Evolutionary conservation across 2,329 filamentous ascomycete species (phyloP).

Genomic region (Xylaria sp.): DNA sequence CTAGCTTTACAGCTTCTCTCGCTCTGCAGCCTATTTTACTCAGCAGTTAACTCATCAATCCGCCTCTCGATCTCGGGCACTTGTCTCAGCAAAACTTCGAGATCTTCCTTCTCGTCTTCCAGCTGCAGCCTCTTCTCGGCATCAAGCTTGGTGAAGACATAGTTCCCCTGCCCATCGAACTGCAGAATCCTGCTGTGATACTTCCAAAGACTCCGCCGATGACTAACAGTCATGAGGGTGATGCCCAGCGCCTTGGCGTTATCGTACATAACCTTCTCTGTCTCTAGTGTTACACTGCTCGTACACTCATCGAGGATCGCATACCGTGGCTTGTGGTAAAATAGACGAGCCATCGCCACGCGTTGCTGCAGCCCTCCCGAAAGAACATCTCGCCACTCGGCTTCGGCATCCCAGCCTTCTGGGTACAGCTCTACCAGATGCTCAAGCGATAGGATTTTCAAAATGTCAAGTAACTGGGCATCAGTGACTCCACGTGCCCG

Average conservation of each 20-base stretch:
- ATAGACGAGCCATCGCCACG: conserved; percentile 93
- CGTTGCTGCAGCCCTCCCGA: conserved; percentile 94
- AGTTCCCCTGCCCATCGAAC: conserved; percentile 94
- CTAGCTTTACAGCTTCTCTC: background rate
- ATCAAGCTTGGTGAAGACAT: conserved; percentile 89
- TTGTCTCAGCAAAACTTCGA: conserved; percentile 84
- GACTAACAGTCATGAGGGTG: conserved; percentile 96
- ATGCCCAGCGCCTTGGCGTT: conserved; percentile 91
- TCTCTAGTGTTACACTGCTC: conserved; percentile 91
- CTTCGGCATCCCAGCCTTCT: conserved; percentile 88
- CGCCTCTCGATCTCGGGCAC: conserved; percentile 89
- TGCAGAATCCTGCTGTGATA: conserved; percentile 95
- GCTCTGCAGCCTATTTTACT: conserved; percentile 10
- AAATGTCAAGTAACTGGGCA: conserved; percentile 78
- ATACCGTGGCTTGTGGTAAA: conserved; percentile 92
- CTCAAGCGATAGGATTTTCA: conserved; percentile 83
- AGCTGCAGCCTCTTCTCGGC: conserved; percentile 84
- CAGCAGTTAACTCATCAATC: conserved; percentile 78
- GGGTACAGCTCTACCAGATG: conserved; percentile 81
- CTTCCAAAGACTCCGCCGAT: conserved; percentile 92
- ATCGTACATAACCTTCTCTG: conserved; percentile 96
- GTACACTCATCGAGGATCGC: conserved; percentile 98
- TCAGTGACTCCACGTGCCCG: conserved; percentile 85
- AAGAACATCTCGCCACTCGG: conserved; percentile 95
- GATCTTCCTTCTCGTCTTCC: conserved; percentile 96